Base-by-base conservation (phyloP, 179 eudicot genomes). In the Corrigiola litoralis region DNA sequence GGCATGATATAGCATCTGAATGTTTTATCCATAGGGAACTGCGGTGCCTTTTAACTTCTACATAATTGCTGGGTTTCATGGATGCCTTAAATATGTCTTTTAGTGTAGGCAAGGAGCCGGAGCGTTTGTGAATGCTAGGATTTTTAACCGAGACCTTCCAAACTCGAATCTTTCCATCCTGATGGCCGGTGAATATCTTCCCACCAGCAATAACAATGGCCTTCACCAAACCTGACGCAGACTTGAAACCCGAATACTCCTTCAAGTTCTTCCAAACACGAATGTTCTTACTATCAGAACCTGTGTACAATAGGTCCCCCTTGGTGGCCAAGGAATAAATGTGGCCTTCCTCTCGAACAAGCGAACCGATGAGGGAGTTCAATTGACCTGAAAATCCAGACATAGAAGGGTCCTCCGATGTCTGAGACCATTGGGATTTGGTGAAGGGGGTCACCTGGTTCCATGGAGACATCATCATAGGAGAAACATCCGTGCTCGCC, bases 181-280 rank as follows among this genome's bases (percentile, higher is more conserved):
- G 99, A 24, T 94, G 99, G 2, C 95, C 99, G 5, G 97, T 94
- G 58, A 92, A 87, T 13, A 94, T 90, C 79, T 73, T 81, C 50
- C 75, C 83, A 2, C 89, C 90, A 0, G 82, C 73, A 12, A 94
- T 81, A 1, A 89, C 81, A 21, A 94, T 81, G 0, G 94, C 92
- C 68, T 94, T 94, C 0, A 94, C 97, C 8, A 91, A 77, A 0
- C 99, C 99, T 10, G 86, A 84, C 0, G 95, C 86, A 0, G 87
- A 84, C 16, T 95, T 95, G 44, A 89, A 89, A 6, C 86, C 92
- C 0, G 94, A 79, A 56, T 80, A 94, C 47, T 80, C 84, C 63
- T 84, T 77, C 28, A 89, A 82, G 57, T 94, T 86, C 47, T 87
- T 95, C 99, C 99, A 90, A 0, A 94, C 99, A 10, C 95, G 85